phyloP scores from a whole-genome alignment of 2,329 filamentous ascomycete species.

The Mollisia scopiformis region DNA sequence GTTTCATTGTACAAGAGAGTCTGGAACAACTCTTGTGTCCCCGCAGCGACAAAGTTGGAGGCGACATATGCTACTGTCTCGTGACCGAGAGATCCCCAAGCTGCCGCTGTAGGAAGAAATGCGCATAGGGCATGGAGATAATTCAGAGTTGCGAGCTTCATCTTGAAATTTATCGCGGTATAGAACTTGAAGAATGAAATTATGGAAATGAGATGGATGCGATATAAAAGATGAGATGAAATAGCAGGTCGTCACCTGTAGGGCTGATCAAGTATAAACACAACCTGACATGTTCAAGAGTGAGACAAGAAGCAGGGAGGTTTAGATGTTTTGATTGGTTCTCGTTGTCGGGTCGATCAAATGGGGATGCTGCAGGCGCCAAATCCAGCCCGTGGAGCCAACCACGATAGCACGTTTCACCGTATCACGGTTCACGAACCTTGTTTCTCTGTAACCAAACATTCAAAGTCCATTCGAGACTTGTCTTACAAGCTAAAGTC shows the following conservation, averaged over 20 bases:
- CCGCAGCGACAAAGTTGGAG: constrained; percentile 58
- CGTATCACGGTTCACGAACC: background rate
- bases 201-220: background rate
- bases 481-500: background rate
- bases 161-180: constrained; percentile 1
- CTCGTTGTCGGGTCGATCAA: constrained; percentile 15
- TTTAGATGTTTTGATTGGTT: constrained; percentile 12
- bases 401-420: constrained; percentile 2
- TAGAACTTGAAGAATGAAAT: background rate
- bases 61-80: constrained; percentile 68
- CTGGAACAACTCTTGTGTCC: constrained; percentile 61
- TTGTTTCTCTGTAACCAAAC: background rate
- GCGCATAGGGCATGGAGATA: constrained; percentile 6
- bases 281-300: background rate
- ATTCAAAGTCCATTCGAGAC: background rate
- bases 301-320: background rate
- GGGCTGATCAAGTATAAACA: background rate
- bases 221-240: background rate
- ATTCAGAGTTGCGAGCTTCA: constrained; percentile 16
- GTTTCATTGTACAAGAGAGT: constrained; percentile 56
- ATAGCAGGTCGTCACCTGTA: background rate
- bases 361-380: background rate
- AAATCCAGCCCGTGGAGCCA: background rate
- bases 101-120: constrained; percentile 12
- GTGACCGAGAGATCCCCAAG: constrained; percentile 56